A percentile compares a stretch with the other conserved stretches of the same genome.
Conservation (phyloP, 2,329 filamentous ascomycete genomes). For the Penicillium oxalicum region DNA sequence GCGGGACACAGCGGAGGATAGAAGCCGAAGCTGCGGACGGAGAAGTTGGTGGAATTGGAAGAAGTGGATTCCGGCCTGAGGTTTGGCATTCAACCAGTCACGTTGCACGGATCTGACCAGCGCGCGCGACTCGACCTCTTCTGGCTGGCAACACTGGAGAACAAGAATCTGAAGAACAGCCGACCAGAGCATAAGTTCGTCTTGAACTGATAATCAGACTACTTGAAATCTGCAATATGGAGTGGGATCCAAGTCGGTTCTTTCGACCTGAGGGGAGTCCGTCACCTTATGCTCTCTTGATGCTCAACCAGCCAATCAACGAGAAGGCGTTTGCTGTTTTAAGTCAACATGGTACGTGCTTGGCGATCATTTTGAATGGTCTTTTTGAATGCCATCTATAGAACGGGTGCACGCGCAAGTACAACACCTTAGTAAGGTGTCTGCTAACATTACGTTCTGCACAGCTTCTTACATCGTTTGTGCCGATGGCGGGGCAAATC, state of each 20-base stretch:
- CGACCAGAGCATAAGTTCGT: neutral
- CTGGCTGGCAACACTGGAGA: neutral
- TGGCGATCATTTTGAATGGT: neutral
- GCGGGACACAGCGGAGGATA: constrained; percentile 7
- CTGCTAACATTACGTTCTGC: neutral
- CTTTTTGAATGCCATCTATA: neutral
- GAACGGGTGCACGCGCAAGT: neutral
- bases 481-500: constrained; percentile 87
- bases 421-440: neutral
- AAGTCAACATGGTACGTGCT: constrained; percentile 30
- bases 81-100: constrained; percentile 18
- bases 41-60: constrained; percentile 19
- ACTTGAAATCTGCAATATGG: constrained; percentile 17
- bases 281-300: constrained; percentile 45
- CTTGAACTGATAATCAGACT: too few relatives aligned
- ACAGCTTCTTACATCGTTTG: constrained; percentile 65
- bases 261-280: constrained; percentile 27
- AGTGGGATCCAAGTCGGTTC: constrained; percentile 40
- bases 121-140: constrained; percentile 5
- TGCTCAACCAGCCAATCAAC: constrained; percentile 58
- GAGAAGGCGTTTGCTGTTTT: constrained; percentile 36
- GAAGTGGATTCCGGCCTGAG: constrained; percentile 23
- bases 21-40: constrained; percentile 13
- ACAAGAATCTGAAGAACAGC: neutral
- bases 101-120: constrained; percentile 16